Base-by-base conservation (phyloP, 2,329 filamentous ascomycete species). In the Amylocarpus encephaloides region DNA sequence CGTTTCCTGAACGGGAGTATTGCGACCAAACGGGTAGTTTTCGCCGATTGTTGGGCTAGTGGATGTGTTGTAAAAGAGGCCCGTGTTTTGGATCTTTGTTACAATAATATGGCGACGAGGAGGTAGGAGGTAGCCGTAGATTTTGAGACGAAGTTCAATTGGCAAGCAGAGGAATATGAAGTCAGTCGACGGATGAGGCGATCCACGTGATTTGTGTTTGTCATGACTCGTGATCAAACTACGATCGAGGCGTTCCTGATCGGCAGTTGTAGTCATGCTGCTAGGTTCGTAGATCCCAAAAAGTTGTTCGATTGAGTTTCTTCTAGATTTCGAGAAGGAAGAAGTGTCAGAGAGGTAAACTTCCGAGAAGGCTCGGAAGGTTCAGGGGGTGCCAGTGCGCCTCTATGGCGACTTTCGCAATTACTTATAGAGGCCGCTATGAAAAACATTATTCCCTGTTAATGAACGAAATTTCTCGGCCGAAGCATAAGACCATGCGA, bases 161-260 rank as follows among this genome's bases (percentile, higher is more conserved):
- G 63, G 63, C 5, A 65, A 50, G 33, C 50, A 50, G 10, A 65
- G 48, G 49, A 65, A 60, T 9, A 48, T 51, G 40, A 62, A 62
- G n/a, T 7, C 4, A 3, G 11, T 13, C 11, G 12, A 13, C 15
- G 4, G 34, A 4, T 5, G 15, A 36, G 34, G 34, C 11, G 15
- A 13, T 3, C 12, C 34, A 36, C 34, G 34, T 36, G 34, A 36
- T 16, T 3, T 13, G 15, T 13, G 12, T 13, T 4, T 16, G 12
- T 10, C 15, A 13, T 36, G 34, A 36, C 15, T 36, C 15, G 12
- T 36, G 34, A 36, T 16, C 15, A 36, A 10, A 10, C 34, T 36
- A 16, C 5, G 34, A 36, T 36, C 34, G 15, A 16, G 34, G 34
- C 34, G 34, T 36, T 13, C 34, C 34, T 36, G 34, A 36, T 36